phyloP scores from a whole-genome alignment of 352 stramenopile genomes.

The Globisporangium megalacanthum region DNA sequence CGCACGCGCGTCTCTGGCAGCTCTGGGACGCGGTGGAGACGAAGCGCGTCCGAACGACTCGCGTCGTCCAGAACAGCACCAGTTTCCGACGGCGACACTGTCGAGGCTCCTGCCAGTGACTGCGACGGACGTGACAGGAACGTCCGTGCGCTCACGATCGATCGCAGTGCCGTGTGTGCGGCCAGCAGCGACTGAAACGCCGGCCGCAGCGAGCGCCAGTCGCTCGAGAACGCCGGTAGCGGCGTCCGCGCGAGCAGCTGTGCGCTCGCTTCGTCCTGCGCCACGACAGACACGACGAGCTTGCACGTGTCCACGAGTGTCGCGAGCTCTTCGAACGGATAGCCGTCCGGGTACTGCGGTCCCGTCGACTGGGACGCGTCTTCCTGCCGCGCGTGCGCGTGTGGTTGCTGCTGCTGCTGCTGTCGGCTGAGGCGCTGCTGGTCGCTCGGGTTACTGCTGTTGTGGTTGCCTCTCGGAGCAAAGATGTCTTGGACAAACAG shows the following conservation, averaged over 20 bases:
- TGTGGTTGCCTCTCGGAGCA: background rate
- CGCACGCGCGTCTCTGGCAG: background rate
- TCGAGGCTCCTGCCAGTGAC: background rate
- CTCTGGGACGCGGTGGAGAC: too few species aligned
- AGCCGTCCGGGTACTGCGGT: conserved; percentile 1
- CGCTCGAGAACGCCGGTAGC: background rate
- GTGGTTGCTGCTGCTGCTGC: background rate
- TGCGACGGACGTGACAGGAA: conserved; percentile 5
- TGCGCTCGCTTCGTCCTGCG: conserved; percentile 2
- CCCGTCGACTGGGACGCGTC: background rate
- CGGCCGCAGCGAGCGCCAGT: conserved; percentile 13
- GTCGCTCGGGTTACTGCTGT: background rate
- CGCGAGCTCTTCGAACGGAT: conserved; percentile 14
- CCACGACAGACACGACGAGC: conserved; percentile 12
- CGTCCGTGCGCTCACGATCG: background rate
- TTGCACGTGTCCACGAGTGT: conserved; percentile 13
- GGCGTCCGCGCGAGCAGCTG: background rate
- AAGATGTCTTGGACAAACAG: conserved; percentile 24
- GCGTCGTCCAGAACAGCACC: background rate
- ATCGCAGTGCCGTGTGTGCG: conserved; percentile 6
- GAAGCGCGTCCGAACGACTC: background rate
- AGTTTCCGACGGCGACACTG: background rate
- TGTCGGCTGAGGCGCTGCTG: background rate
- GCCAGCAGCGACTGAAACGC: conserved; percentile 17
- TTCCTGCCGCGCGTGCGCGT: background rate